A percentile compares a stretch with the other conserved stretches of the same genome.
Conservation (phyloP, 208 protist genomes). For the Porcisia deanei region DNA sequence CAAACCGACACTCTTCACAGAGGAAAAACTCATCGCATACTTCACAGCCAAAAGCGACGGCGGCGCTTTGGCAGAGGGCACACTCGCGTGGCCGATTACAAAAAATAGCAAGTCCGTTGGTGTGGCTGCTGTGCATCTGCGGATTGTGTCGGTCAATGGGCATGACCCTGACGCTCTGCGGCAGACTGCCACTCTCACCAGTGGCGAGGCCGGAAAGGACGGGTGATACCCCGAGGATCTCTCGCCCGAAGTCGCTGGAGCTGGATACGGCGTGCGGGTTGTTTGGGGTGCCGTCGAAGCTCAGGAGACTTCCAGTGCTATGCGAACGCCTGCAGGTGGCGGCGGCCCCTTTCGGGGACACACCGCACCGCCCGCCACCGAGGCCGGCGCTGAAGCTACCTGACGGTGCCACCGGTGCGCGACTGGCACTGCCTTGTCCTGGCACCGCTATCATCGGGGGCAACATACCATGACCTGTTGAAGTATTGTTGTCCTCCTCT, state of each 20-base stretch:
- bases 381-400: not conserved
- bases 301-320: conserved; percentile 14
- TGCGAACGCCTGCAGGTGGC: not conserved
- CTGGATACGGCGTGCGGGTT: conserved; percentile 6
- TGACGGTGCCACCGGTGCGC: not conserved
- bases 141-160: conserved; percentile 3
- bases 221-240: conserved; percentile 3
- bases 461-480: not conserved
- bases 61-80: conserved; percentile 38
- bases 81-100: conserved; percentile 52
- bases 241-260: conserved; percentile 14
- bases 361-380: not conserved
- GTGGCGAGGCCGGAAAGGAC: conserved; percentile 11
- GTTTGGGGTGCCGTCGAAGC: conserved; percentile 1
- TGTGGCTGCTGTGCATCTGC: not conserved
- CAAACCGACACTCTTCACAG: conserved; percentile 61
- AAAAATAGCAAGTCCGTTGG: conserved; percentile 46
- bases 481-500: not conserved
- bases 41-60: conserved; percentile 53
- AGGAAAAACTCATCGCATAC: conserved; percentile 55
- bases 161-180: not conserved
- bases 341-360: conserved; percentile 1
- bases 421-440: not conserved
- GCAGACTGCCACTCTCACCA: not conserved
- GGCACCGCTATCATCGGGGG: not conserved